Evolutionary conservation across 805 yeast species (phyloP).

Genomic region (Nakazawaea ishiwadae): DNA sequence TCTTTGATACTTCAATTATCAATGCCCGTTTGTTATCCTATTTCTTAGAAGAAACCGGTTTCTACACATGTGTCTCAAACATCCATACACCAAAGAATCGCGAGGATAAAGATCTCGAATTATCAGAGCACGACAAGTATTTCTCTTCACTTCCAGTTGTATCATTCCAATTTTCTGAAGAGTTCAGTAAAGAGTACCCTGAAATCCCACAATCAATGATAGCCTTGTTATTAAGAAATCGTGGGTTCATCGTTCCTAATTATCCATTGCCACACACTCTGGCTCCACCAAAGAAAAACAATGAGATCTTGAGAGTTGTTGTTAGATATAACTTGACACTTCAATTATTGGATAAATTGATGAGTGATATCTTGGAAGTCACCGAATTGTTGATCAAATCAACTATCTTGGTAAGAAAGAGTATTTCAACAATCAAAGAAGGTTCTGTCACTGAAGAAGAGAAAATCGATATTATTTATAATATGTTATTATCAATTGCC

Average conservation of each 20-base stretch:
- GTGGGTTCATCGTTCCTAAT: constrained; percentile 87
- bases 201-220: constrained; percentile 78
- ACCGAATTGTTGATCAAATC: constrained; percentile 50
- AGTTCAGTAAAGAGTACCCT: constrained; percentile 57
- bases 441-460: constrained; percentile 17
- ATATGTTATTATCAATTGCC: constrained; percentile 49
- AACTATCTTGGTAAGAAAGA: constrained; percentile 33
- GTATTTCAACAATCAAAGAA: constrained; percentile 15
- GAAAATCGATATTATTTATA: constrained; percentile 33
- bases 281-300: constrained; percentile 38
- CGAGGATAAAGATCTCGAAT: constrained; percentile 29
- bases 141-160: constrained; percentile 87
- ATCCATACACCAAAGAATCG: constrained; percentile 53
- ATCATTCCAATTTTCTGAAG: constrained; percentile 68
- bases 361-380: constrained; percentile 53
- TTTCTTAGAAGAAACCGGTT: constrained; percentile 59
- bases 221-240: constrained; percentile 66
- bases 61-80: constrained; percentile 70
- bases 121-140: constrained; percentile 38
- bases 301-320: constrained; percentile 80
- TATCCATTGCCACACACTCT: constrained; percentile 62
- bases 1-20: constrained; percentile 57
- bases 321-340: constrained; percentile 67
- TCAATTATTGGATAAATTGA: constrained; percentile 54
- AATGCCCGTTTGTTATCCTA: constrained; percentile 68